Evolutionary conservation across 1,139 yeast genomes (phyloP).

Genomic region (Suhomyces kunorum): DNA sequence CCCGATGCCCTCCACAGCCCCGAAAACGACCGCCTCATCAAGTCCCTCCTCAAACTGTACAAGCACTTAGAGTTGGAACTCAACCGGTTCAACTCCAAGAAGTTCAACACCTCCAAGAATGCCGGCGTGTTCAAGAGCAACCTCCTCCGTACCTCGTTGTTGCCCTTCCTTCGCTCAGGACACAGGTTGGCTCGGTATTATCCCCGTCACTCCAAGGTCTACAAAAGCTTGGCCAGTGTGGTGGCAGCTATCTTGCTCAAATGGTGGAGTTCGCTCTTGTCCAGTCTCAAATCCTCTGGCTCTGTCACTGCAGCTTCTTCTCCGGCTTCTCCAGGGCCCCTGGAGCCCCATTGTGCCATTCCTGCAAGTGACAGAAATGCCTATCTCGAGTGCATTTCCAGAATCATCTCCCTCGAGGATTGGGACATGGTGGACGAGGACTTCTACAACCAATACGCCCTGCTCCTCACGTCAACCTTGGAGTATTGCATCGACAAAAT

Average conservation of each 20-base stretch:
- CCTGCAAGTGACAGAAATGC: constrained; percentile 61
- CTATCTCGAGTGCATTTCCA: constrained; percentile 70
- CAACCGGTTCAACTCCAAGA: constrained; percentile 45
- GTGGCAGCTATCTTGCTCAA: constrained; percentile 45
- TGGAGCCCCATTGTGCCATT: constrained; percentile 15
- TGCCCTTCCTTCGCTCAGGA: constrained; percentile 58
- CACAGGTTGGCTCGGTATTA: constrained; percentile 29
- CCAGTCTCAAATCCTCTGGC: constrained; percentile 24
- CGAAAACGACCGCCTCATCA: constrained; percentile 30
- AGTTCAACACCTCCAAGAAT: constrained; percentile 32
- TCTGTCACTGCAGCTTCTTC: constrained; percentile 1
- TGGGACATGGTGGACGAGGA: constrained; percentile 48
- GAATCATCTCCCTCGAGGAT: constrained; percentile 63
- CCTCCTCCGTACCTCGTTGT: constrained; percentile 61
- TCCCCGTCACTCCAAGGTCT: constrained; percentile 27
- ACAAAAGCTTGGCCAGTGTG: constrained; percentile 38
- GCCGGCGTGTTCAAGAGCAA: constrained; percentile 62
- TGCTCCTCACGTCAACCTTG: constrained; percentile 53
- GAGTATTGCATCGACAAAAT: constrained; percentile 53
- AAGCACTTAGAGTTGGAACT: constrained; percentile 49
- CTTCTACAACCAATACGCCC: constrained; percentile 28
- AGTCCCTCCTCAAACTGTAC: constrained; percentile 36
- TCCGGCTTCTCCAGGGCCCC: neutral
- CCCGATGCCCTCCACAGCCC: constrained; percentile 7
- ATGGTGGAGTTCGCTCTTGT: constrained; percentile 70